These are phyloP conservation scores for Echinochloa phyllopogon DNA, from an alignment of 176 grass and related monocot genomes.

Conservation along the genomic window DNA sequence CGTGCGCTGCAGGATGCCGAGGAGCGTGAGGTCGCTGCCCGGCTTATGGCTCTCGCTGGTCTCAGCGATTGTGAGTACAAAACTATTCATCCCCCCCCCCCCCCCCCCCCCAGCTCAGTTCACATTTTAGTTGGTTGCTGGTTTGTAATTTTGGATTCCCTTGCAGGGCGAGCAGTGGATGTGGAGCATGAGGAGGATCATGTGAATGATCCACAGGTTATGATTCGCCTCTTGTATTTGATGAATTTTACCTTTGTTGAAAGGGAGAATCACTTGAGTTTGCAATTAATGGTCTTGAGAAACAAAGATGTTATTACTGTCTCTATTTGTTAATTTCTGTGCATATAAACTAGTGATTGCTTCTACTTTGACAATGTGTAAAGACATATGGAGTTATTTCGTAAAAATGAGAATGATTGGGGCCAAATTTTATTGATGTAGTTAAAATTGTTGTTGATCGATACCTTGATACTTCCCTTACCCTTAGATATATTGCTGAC, in stretches of 20 bases:
- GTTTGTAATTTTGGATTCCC: conserved; percentile 27
- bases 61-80: conserved; percentile 78
- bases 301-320: neutral
- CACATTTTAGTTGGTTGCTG: conserved; percentile 6
- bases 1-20: conserved; percentile 90
- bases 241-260: neutral
- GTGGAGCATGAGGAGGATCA: conserved; percentile 79
- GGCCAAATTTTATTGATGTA: neutral
- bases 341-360: neutral
- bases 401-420: neutral
- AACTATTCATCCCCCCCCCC: neutral
- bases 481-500: neutral
- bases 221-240: conserved; percentile 6
- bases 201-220: conserved; percentile 67
- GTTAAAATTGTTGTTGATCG: conserved; percentile 7
- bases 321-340: neutral
- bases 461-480: neutral
- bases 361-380: conserved; percentile 5
- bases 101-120: neutral
- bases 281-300: conserved; percentile 8
- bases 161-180: conserved; percentile 80
- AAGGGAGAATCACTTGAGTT: neutral
- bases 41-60: conserved; percentile 84
- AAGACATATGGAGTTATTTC: conserved; percentile 16
- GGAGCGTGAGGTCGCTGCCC: conserved; percentile 79